A percentile compares a stretch with the other conserved stretches of the same genome.
Evolutionary conservation across 2,329 filamentous ascomycete genomes (phyloP).

Genomic region (Capronia americana): DNA sequence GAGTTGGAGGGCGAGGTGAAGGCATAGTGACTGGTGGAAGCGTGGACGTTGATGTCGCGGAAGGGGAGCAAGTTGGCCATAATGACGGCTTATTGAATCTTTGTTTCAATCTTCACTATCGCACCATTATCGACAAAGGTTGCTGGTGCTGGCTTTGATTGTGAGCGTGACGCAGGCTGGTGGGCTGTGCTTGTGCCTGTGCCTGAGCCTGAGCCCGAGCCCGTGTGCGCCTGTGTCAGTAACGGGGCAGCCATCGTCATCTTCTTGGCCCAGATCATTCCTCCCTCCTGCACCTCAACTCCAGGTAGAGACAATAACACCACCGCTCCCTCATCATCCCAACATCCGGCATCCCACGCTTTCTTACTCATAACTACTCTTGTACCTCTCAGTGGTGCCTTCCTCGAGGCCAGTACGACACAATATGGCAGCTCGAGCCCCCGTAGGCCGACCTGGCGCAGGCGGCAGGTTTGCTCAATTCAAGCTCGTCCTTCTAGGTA

Average conservation of each 20-base stretch:
- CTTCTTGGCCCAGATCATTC: slow-evolving; percentile 13
- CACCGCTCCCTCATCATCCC: slow-evolving; percentile 3
- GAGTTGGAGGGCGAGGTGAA: slow-evolving; percentile 96
- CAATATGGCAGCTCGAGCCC: slow-evolving; percentile 85
- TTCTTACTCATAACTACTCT: slow-evolving; percentile 7
- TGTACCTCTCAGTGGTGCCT: neutral
- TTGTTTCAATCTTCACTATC: slow-evolving; percentile 18
- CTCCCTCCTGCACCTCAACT: neutral
- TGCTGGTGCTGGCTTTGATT: neutral
- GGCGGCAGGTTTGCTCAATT: slow-evolving; percentile 87
- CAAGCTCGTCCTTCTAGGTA: slow-evolving; percentile 96
- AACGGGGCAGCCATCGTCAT: neutral
- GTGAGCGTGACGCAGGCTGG: slow-evolving; percentile 5
- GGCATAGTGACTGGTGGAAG: slow-evolving; percentile 88
- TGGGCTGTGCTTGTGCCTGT: neutral
- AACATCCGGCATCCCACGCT: slow-evolving; percentile 8
- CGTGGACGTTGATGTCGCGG: slow-evolving; percentile 95
- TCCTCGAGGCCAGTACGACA: neutral
- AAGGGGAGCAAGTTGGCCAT: slow-evolving; percentile 67
- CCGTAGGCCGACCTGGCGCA: slow-evolving; percentile 69
- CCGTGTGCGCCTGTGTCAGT: neutral
- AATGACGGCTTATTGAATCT: slow-evolving; percentile 9
- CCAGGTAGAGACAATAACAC: slow-evolving; percentile 11
- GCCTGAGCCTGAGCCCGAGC: neutral
- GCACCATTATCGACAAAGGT: slow-evolving; percentile 8